Evolutionary conservation across 2,329 filamentous ascomycete genomes (phyloP), one percentile per base, ranked within the genome.

Genomic region (Xylaria sp.): DNA sequence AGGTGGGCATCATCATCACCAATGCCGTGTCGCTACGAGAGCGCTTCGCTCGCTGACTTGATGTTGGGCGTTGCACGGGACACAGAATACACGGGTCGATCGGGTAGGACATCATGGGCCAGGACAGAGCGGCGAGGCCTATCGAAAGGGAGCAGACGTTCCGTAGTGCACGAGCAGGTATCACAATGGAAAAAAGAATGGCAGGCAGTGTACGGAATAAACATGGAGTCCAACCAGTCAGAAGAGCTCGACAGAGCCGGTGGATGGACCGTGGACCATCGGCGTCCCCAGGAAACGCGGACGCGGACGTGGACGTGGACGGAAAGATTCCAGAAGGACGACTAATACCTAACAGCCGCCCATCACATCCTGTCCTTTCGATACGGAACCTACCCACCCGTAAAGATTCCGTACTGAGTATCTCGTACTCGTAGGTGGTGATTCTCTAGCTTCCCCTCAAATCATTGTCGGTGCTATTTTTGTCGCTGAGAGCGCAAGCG

Each of bases 321-420:
- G 58, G 61, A 65, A 69, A 62, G 60, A 54, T 66, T 67, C 65
- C 59, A 66, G 67, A 70, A 69, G 60, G 23, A 30, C 4, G 23
- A 30, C 23, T 4, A 30, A 30, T 30, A 54, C 58, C 59, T 39
- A 48, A 50, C 35, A 11, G 23, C 35, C 18, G 52, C 60, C 47
- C 60, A 64, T 30, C 23, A 30, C 23, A 30, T 30, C 23, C 23
- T 30, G 23, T 30, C 23, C 23, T 30, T 30, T 4, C 23, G 23
- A 30, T 30, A 30, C 23, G 23, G 23, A 30, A 30, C 23, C 23
- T 30, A 30, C 23, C 23, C 23, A 30, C 5, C 23, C 23, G 23
- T 30, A 30, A 4, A 30, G 5, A 5, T 30, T 30, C 23, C 23
- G 23, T 30, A 30, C 23, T 30, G 23, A 30, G 23, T 30, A 30